Percentiles rank a stretch among this genome's conserved stretches.
phyloP scores from a whole-genome alignment of 768 basidiomycete genomes.

The Mycena epipterygia region DNA sequence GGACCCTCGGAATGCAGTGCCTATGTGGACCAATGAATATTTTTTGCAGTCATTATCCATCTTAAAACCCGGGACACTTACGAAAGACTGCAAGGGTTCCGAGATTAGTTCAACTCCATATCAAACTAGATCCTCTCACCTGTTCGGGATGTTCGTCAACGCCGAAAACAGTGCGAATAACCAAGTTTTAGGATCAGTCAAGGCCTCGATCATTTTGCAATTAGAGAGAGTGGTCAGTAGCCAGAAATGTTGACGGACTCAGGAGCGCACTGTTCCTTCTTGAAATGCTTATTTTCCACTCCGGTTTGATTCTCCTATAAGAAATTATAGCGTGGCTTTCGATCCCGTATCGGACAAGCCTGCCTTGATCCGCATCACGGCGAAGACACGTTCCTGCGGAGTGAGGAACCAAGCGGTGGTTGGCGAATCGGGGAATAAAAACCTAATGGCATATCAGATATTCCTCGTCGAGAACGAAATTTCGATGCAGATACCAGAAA shows the following conservation, averaged over 20 bases:
- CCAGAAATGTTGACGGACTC: too few relatives aligned
- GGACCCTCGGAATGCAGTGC: too few relatives aligned
- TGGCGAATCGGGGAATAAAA: slow-evolving; percentile 79
- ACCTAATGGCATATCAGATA: slow-evolving; percentile 37
- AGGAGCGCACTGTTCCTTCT: slow-evolving; percentile 80
- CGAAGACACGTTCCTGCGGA: slow-evolving; percentile 69
- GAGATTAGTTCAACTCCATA: neutral
- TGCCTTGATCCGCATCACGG: slow-evolving; percentile 71
- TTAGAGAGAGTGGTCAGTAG: neutral
- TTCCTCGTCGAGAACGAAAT: slow-evolving; percentile 41
- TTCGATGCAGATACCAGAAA: slow-evolving; percentile 64
- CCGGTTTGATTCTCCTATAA: slow-evolving; percentile 76
- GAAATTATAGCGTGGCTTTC: neutral
- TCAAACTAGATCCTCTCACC: slow-evolving; percentile 36
- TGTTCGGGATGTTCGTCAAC: slow-evolving; percentile 74
- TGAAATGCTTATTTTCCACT: slow-evolving; percentile 86
- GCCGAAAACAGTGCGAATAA: slow-evolving; percentile 78
- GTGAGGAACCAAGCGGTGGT: slow-evolving; percentile 84
- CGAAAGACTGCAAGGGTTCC: neutral
- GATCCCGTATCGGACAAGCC: too few relatives aligned
- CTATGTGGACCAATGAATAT: too few relatives aligned
- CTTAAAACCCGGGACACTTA: neutral
- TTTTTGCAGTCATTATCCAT: too few relatives aligned
- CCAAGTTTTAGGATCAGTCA: slow-evolving; percentile 81
- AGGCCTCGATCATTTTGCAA: slow-evolving; percentile 74